phyloP scores from a whole-genome alignment of 208 protist species.

The Leishmania mexicana region DNA sequence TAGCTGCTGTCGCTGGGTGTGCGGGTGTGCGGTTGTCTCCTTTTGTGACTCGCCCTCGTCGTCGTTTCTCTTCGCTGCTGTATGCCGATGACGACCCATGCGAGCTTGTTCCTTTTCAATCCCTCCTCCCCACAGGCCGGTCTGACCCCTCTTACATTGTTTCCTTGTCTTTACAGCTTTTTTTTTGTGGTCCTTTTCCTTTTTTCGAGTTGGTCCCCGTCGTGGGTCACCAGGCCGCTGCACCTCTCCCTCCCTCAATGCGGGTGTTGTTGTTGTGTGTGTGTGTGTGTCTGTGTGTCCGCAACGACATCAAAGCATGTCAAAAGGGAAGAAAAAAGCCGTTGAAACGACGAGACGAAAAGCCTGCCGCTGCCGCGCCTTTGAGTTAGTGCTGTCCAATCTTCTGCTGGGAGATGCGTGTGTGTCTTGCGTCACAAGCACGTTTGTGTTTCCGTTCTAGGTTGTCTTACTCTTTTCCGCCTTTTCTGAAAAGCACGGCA shows the following conservation, averaged over 20 bases:
- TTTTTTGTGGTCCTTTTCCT: not conserved
- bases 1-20: not conserved
- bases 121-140: not conserved
- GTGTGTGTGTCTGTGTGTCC: not conserved
- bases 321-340: too few relatives aligned
- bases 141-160: not conserved
- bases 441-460: conserved; percentile 7
- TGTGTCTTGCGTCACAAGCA: not conserved
- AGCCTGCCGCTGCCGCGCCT: too few relatives aligned
- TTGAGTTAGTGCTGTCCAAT: too few relatives aligned
- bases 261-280: not conserved
- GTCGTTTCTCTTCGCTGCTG: conserved; percentile 9
- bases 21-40: not conserved
- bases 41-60: conserved; percentile 20
- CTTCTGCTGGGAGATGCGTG: not conserved
- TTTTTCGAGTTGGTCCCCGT: not conserved
- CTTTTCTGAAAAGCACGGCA: not conserved
- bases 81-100: not conserved
- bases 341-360: too few relatives aligned
- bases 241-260: not conserved
- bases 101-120: not conserved
- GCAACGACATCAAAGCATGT: too few relatives aligned
- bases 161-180: not conserved
- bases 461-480: not conserved
- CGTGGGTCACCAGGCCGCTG: not conserved